Evolutionary conservation across 768 basidiomycete genomes (phyloP).

Genomic region (Leccinum broughii): DNA sequence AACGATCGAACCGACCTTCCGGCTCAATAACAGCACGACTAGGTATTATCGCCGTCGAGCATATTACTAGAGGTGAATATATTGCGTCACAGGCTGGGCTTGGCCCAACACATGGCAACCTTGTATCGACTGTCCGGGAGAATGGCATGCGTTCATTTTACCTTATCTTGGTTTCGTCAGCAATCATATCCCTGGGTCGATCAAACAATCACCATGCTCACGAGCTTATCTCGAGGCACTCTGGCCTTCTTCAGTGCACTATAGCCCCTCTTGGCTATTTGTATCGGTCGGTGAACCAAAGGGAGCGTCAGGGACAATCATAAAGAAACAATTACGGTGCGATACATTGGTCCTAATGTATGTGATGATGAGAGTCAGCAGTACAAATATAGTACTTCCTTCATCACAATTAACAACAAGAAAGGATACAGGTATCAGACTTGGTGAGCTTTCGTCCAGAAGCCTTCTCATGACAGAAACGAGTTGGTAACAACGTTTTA

Average conservation of each 20-base stretch:
- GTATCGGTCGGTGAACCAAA: conserved; percentile 3
- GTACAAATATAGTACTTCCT: conserved; percentile 30
- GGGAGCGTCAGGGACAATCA: conserved; percentile 23
- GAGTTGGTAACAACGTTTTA: conserved; percentile 12
- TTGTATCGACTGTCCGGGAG: conserved; percentile 5
- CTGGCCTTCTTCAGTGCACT: conserved; percentile 3
- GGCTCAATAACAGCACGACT: conserved; percentile 20
- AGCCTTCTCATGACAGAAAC: background rate
- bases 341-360: conserved; percentile 15
- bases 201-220: conserved; percentile 2
- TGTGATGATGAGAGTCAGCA: conserved; percentile 22
- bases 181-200: conserved; percentile 5
- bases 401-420: conserved; percentile 34
- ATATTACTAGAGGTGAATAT: conserved; percentile 23
- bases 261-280: background rate
- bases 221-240: background rate
- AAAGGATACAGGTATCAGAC: conserved; percentile 26
- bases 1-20: conserved; percentile 20
- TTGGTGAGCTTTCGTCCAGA: conserved; percentile 15
- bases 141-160: conserved; percentile 3
- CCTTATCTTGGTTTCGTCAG: conserved; percentile 2
- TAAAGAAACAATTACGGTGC: conserved; percentile 25
- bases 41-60: conserved; percentile 15
- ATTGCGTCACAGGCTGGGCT: conserved; percentile 25
- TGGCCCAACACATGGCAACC: conserved; percentile 14